Evolutionary conservation across 768 basidiomycete species (phyloP).

Genomic region (Tulasnella sp.): DNA sequence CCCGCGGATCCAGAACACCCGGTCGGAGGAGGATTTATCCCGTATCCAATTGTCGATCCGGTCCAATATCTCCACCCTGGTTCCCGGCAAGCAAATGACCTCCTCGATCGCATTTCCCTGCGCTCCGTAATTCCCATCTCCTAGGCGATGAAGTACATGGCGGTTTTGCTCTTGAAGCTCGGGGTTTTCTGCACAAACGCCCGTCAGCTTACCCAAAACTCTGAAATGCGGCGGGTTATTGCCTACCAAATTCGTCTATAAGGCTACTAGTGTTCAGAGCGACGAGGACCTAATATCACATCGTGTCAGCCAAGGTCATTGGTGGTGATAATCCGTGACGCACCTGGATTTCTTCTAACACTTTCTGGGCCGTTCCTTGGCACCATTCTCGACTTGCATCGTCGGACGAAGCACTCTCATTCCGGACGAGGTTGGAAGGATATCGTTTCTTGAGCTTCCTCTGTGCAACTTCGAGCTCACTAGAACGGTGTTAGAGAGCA

Average conservation of each 20-base stretch:
- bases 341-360: too few relatives aligned
- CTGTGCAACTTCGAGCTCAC: too few relatives aligned
- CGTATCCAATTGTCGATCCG: neutral
- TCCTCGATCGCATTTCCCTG: conserved; percentile 71
- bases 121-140: conserved; percentile 95
- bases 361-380: too few relatives aligned
- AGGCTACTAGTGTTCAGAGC: conserved; percentile 96
- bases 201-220: neutral
- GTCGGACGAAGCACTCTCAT: too few relatives aligned
- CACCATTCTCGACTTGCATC: too few relatives aligned
- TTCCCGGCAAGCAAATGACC: neutral
- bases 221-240: conserved; percentile 91
- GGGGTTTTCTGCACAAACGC: neutral
- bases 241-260: conserved; percentile 93
- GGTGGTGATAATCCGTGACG: too few relatives aligned
- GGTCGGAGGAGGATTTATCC: neutral
- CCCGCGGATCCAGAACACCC: neutral
- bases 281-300: conserved; percentile 50
- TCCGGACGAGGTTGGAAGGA: too few relatives aligned
- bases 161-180: conserved; percentile 21
- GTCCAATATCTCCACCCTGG: neutral
- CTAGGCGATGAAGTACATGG: conserved; percentile 99
- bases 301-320: neutral
- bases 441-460: too few relatives aligned
- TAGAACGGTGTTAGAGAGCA: too few relatives aligned